phyloP scores from a whole-genome alignment of 495 filamentous ascomycete species.

The Neurospora tetrasperma region DNA sequence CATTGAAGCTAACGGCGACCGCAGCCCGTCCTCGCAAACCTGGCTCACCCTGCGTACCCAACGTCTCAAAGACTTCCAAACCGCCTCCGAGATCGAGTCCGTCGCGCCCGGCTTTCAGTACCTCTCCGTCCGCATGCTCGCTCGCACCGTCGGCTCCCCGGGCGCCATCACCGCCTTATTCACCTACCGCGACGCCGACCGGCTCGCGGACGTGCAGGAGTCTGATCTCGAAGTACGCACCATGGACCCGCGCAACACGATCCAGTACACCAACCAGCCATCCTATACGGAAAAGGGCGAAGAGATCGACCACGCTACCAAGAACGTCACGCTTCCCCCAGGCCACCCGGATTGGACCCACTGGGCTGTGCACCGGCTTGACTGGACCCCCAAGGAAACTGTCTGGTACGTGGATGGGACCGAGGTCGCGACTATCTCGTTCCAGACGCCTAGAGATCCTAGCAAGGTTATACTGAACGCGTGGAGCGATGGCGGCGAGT shows the following conservation, averaged over 20 bases:
- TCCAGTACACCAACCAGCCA: conserved; percentile 72
- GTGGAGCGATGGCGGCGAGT: conserved; percentile 65
- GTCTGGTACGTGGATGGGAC: conserved; percentile 58
- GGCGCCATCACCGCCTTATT: conserved; percentile 65
- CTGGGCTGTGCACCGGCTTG: conserved; percentile 64
- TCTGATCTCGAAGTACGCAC: conserved; percentile 72
- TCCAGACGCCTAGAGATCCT: conserved; percentile 49
- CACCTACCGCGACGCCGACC: conserved; percentile 39
- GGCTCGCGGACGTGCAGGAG: conserved; percentile 47
- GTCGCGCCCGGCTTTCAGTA: conserved; percentile 42
- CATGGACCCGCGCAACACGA: conserved; percentile 38
- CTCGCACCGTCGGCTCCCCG: conserved; percentile 38
- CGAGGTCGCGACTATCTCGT: conserved; percentile 47
- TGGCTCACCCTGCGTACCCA: conserved; percentile 54
- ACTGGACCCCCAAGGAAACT: conserved; percentile 54
- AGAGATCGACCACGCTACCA: conserved; percentile 32
- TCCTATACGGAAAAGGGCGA: conserved; percentile 35
- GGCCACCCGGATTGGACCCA: conserved; percentile 43
- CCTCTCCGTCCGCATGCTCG: conserved; percentile 52
- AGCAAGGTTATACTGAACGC: conserved; percentile 58
- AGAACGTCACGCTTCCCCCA: conserved; percentile 36
- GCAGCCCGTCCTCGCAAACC: conserved; percentile 30
- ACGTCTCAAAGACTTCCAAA: conserved; percentile 45
- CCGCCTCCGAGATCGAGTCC: conserved; percentile 57
- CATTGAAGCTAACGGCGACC: conserved; percentile 36